These are phyloP conservation scores for Lichtheimia ramosa DNA, from an alignment of 371 early-diverging fungal genomes.

Conservation along the genomic window DNA sequence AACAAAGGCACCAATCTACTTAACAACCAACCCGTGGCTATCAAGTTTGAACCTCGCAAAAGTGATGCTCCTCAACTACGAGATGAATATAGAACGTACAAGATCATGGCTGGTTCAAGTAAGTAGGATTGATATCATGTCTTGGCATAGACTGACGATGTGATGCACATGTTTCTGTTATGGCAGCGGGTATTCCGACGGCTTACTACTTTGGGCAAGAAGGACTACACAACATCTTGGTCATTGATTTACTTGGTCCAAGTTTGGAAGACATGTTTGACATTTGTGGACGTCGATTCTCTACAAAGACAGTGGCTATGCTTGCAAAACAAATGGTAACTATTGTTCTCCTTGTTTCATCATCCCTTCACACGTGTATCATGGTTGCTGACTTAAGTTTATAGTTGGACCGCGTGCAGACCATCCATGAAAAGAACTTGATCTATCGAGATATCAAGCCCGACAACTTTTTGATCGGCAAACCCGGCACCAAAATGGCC, in stretches of 20 bases:
- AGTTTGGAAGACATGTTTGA: conserved; percentile 96
- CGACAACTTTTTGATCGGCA: conserved; percentile 97
- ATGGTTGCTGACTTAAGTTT: background rate
- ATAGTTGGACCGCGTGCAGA: conserved; percentile 88
- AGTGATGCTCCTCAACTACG: conserved; percentile 83
- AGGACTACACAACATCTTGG: conserved; percentile 89
- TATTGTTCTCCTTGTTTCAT: background rate
- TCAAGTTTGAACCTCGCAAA: conserved; percentile 83
- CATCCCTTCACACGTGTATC: background rate
- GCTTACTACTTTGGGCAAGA: conserved; percentile 96
- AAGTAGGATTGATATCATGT: conserved; percentile 9
- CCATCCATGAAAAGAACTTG: conserved; percentile 94
- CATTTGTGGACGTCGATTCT: conserved; percentile 87
- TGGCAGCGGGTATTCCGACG: conserved; percentile 76
- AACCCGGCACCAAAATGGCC: conserved; percentile 64
- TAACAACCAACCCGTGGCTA: conserved; percentile 72
- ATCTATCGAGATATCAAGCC: conserved; percentile 99
- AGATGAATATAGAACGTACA: conserved; percentile 83
- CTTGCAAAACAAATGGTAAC: conserved; percentile 92
- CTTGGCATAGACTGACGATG: background rate
- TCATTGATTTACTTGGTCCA: conserved; percentile 96
- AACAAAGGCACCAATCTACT: conserved; percentile 51
- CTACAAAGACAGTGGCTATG: conserved; percentile 93
- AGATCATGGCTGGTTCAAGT: conserved; percentile 61
- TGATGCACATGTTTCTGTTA: background rate